Evolutionary conservation across 495 filamentous ascomycete species (phyloP).

Genomic region (Penicillium cinerascens): DNA sequence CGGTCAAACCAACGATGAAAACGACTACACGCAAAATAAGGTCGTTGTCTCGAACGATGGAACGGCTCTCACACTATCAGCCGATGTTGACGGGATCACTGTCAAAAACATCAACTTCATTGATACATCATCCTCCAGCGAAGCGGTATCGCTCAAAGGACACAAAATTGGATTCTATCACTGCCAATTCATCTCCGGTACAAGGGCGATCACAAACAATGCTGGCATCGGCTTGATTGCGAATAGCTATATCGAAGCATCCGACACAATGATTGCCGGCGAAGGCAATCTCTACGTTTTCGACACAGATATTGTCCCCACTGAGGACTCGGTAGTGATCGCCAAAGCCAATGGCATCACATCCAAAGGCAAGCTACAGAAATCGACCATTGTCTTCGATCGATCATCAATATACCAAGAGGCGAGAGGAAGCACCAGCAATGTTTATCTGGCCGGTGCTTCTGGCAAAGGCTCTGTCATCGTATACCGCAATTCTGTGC

Average conservation of each 20-base stretch:
- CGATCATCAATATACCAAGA: not conserved
- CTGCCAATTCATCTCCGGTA: constrained; percentile 11
- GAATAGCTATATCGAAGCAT: constrained; percentile 14
- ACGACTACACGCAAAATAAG: constrained; percentile 9
- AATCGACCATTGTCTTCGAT: constrained; percentile 10
- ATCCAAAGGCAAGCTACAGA: not conserved
- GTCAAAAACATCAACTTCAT: constrained; percentile 14
- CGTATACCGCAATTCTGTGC: not conserved
- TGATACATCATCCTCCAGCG: not conserved
- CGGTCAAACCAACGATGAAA: not conserved
- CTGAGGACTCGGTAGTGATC: not conserved
- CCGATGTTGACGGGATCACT: constrained; percentile 3
- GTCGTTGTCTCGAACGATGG: constrained; percentile 2
- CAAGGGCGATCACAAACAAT: not conserved
- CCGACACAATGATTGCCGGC: constrained; percentile 5
- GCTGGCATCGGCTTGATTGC: constrained; percentile 7
- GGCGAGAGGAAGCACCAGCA: not conserved
- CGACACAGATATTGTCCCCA: constrained; percentile 2
- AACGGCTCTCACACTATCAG: constrained; percentile 2
- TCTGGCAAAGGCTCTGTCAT: constrained; percentile 7
- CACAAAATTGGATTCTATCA: constrained; percentile 7
- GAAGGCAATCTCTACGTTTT: constrained; percentile 11
- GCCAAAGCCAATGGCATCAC: not conserved
- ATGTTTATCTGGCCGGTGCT: constrained; percentile 1
- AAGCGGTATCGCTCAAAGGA: not conserved